Percentiles rank a stretch among this genome's conserved stretches.
phyloP scores from a whole-genome alignment of 352 stramenopile genomes.

The Albugo laibachii region DNA sequence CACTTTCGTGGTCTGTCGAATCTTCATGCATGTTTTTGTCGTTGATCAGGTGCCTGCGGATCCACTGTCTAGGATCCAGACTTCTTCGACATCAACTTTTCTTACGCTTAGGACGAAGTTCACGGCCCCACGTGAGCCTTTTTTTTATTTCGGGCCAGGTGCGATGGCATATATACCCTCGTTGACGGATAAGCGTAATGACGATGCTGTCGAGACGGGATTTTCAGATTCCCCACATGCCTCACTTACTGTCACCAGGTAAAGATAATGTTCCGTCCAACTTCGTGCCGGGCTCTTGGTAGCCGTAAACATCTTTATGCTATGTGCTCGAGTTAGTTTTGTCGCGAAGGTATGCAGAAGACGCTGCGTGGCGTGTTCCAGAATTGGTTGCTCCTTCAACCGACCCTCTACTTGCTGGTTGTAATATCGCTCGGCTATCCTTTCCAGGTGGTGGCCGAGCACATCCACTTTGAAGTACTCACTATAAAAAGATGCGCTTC shows the following conservation, averaged over 20 bases:
- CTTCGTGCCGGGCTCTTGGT: constrained; percentile 2
- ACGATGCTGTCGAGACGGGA: constrained; percentile 8
- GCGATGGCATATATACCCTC: constrained; percentile 1
- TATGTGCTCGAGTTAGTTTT: constrained; percentile 6
- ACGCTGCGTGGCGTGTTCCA: constrained; percentile 4
- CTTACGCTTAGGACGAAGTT: background rate
- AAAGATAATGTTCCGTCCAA: constrained; percentile 9
- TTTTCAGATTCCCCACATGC: background rate
- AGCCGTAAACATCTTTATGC: constrained; percentile 10
- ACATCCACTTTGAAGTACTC: constrained; percentile 5
- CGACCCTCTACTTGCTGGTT: constrained; percentile 4
- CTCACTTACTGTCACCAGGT: constrained; percentile 7
- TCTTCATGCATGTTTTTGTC: background rate
- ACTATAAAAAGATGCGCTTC: background rate
- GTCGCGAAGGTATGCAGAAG: constrained; percentile 1
- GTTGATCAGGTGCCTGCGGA: background rate
- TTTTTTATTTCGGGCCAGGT: background rate
- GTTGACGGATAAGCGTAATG: constrained; percentile 6
- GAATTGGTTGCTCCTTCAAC: background rate
- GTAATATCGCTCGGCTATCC: constrained; percentile 7
- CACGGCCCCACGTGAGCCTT: constrained; percentile 1
- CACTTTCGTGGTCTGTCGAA: background rate
- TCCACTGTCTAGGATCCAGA: background rate
- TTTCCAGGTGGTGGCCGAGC: constrained; percentile 1
- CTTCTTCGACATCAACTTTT: background rate